Base-by-base conservation (phyloP, 768 basidiomycete genomes). In the Boletus pseudopeckii region DNA sequence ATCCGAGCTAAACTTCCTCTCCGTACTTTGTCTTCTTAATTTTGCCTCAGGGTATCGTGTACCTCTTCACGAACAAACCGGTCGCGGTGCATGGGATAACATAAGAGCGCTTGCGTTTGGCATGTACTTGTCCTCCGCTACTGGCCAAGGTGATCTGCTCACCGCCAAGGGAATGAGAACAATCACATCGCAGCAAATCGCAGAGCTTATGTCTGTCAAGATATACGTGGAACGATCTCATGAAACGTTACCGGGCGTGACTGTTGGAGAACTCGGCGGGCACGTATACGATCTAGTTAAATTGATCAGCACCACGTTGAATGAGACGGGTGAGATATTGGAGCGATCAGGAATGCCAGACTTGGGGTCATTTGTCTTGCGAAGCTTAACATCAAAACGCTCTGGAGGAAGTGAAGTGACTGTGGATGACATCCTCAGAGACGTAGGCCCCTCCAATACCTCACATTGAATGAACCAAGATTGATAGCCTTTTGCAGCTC, bases 81-180 rank as follows among this genome's bases (percentile, higher is more conserved):
- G 85, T 14, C 83, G 90, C 39, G 91, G 92, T 20, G 90, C 90
- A 56, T 92, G 85, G 80, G 89, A 94, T 68, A 83, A 82, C 51
- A 88, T 93, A 63, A 80, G 87, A 48, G 85, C 83, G 3, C 79
- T 95, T 47, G 75, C 82, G 30, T 83, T 92, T 62, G 79, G 83
- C 14, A 71, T 91, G 58, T 91, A 86, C 70, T 76, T 94, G 57
- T 77, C 82, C 26, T 85, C 86, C 5, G 72, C 80, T 7, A 68
- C 76, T 9, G 81, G 80, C 22, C 78, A 77, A 22, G 71, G 64
- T 10, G 81, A 88, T 64, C 64, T 84, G 14, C 75, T 93, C 20
- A 82, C 85, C 30, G 83, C 91, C 2, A 71, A 74, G 52, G 89
- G 89, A 34, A 82, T 95, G 77, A 71, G 74, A 53, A 61, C 69